Percentiles rank a stretch among this genome's conserved stretches.
phyloP scores from a whole-genome alignment of 257 asterid species.

The Nicotiana benthamiana region DNA sequence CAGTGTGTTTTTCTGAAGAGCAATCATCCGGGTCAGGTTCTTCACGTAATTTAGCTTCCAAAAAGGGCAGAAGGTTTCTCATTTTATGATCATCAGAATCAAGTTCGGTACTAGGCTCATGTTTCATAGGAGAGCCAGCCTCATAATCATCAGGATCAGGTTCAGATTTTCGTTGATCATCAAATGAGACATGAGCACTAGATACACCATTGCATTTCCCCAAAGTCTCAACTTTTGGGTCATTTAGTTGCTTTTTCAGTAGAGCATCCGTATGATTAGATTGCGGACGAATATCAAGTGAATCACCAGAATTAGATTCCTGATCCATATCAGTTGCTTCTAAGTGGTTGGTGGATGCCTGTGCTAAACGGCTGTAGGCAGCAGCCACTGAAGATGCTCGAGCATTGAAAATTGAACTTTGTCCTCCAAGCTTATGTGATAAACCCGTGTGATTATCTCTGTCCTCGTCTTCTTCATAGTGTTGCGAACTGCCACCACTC shows the following conservation, averaged over 20 bases:
- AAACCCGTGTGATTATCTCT: conserved; percentile 17
- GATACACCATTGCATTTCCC: conserved; percentile 21
- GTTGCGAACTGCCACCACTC: conserved; percentile 27
- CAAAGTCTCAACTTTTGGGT: conserved; percentile 7
- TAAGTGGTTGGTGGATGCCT: conserved; percentile 21
- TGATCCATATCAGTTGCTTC: conserved; percentile 26
- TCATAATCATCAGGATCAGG: conserved; percentile 31
- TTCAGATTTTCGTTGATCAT: conserved; percentile 12
- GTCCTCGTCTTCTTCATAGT: conserved; percentile 39
- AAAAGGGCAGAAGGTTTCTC: conserved; percentile 4
- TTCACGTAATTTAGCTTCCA: conserved; percentile 17
- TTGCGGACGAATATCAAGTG: conserved; percentile 10
- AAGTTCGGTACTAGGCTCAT: conserved; percentile 19
- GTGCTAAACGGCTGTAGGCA: conserved; percentile 60
- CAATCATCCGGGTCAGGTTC: conserved; percentile 20
- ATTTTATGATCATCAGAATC: conserved; percentile 16
- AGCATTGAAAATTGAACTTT: conserved; percentile 45
- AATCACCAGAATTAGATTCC: conserved; percentile 19
- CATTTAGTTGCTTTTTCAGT: conserved; percentile 7
- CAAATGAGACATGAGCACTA: conserved; percentile 6
- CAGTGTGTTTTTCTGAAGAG: conserved; percentile 15
- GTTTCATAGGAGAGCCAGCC: conserved; percentile 20
- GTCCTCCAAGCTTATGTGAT: conserved; percentile 73
- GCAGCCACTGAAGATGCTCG: conserved; percentile 77
- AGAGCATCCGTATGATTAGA: neutral